phyloP scores from a whole-genome alignment of 2,329 filamentous ascomycete genomes.

The Clarireedia hainanense region DNA sequence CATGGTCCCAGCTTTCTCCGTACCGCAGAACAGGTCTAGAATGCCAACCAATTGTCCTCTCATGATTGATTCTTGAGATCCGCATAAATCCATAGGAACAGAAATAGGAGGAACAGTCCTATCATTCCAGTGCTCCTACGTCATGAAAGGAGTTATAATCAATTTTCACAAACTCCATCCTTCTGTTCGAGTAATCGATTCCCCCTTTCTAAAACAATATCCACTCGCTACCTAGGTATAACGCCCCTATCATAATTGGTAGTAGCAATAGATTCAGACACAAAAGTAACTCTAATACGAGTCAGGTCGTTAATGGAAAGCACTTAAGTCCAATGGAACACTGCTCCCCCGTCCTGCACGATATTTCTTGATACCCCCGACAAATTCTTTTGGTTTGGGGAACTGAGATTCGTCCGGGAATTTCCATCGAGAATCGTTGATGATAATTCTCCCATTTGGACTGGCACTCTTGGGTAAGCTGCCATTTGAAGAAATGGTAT shows the following conservation, averaged over 20 bases:
- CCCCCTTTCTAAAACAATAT: constrained; percentile 2
- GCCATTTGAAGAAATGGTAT: constrained; percentile 63
- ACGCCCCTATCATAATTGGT: constrained; percentile 9
- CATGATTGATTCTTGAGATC: background rate
- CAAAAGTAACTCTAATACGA: background rate
- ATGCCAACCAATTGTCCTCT: background rate
- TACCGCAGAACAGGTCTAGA: background rate
- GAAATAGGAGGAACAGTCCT: background rate
- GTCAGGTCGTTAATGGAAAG: constrained; percentile 26
- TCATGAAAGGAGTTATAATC: background rate
- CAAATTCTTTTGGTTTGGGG: constrained; percentile 77
- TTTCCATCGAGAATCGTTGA: constrained; percentile 76
- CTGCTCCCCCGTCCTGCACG: constrained; percentile 87
- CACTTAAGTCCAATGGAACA: constrained; percentile 77
- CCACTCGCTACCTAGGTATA: constrained; percentile 5
- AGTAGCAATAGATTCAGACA: constrained; percentile 3
- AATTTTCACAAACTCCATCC: constrained; percentile 3
- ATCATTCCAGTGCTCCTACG: background rate
- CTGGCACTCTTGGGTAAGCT: constrained; percentile 39
- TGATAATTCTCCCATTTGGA: constrained; percentile 41
- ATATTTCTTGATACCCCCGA: constrained; percentile 69
- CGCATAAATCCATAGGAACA: background rate
- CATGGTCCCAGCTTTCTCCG: background rate
- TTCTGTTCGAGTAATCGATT: background rate
- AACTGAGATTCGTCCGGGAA: constrained; percentile 78